A percentile compares a stretch with the other conserved stretches of the same genome.
These are phyloP conservation scores for Starmerella etchellsii DNA, from an alignment of 805 yeast species.

Conservation along the genomic window DNA sequence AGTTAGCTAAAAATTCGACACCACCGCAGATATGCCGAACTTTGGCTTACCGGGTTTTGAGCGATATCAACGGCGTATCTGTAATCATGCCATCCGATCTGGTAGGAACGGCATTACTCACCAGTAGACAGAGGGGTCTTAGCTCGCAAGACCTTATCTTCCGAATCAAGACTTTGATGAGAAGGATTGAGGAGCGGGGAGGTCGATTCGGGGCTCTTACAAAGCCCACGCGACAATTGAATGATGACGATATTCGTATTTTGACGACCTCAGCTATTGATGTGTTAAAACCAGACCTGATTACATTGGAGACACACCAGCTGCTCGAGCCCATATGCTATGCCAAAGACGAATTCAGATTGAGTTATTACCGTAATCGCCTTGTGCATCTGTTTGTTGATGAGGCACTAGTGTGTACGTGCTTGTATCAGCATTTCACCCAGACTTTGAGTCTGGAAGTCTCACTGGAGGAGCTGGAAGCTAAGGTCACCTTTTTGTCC, in stretches of 20 bases:
- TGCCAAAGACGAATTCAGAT: conserved; percentile 41
- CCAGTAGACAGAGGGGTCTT: conserved; percentile 31
- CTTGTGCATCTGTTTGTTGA: conserved; percentile 42
- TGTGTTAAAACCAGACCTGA: conserved; percentile 31
- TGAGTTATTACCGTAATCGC: conserved; percentile 46
- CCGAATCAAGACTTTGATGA: conserved; percentile 28
- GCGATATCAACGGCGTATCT: conserved; percentile 39
- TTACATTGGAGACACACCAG: conserved; percentile 24
- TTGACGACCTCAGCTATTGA: conserved; percentile 29
- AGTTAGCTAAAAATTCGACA: conserved; percentile 18
- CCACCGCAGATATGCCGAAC: conserved; percentile 30
- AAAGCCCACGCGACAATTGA: conserved; percentile 18
- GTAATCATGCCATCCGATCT: conserved; percentile 43
- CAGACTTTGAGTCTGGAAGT: conserved; percentile 18
- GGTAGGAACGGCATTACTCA: conserved; percentile 36
- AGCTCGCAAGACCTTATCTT: conserved; percentile 27
- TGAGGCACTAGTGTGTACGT: conserved; percentile 37
- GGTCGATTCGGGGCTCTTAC: conserved; percentile 31
- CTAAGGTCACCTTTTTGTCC: conserved; percentile 28
- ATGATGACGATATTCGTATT: conserved; percentile 21
- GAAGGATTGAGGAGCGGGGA: conserved; percentile 27
- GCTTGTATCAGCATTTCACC: conserved; percentile 26
- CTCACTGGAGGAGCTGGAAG: conserved; percentile 22
- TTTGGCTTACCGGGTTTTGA: conserved; percentile 41
- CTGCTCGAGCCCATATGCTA: conserved; percentile 30